Evolutionary conservation across 805 yeast genomes (phyloP).

Genomic region (Kodamaea laetipori): DNA sequence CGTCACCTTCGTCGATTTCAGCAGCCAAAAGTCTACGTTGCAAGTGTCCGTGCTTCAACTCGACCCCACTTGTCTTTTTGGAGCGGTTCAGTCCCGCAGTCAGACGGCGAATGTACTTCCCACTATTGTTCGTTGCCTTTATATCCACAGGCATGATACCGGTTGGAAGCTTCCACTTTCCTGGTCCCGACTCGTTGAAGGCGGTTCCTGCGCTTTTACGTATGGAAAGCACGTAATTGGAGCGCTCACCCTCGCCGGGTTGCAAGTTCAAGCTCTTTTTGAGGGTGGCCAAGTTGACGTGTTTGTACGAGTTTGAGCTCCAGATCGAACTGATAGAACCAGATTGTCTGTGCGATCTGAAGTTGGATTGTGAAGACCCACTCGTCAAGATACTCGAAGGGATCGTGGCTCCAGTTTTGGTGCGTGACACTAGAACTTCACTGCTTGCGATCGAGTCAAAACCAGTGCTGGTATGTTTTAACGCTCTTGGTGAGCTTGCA

Average conservation of each 20-base stretch:
- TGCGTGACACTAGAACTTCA: constrained; percentile 11
- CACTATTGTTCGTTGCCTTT: constrained; percentile 16
- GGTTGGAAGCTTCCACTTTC: constrained; percentile 53
- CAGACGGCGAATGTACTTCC: constrained; percentile 29
- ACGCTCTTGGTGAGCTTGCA: constrained; percentile 10
- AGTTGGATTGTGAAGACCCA: constrained; percentile 8
- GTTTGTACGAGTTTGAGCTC: constrained; percentile 34
- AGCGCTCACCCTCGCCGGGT: constrained; percentile 54
- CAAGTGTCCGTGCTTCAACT: constrained; percentile 62
- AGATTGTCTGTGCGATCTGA: constrained; percentile 24
- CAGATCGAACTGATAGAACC: constrained; percentile 39
- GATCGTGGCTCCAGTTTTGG: constrained; percentile 12
- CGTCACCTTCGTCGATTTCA: constrained; percentile 70
- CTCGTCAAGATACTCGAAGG: constrained; percentile 10
- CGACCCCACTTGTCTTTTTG: constrained; percentile 48
- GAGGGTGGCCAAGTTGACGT: constrained; percentile 40
- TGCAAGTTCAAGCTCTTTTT: constrained; percentile 37
- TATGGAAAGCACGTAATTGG: constrained; percentile 50
- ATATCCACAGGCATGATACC: constrained; percentile 52
- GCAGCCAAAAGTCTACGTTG: constrained; percentile 71
- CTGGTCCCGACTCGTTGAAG: constrained; percentile 48
- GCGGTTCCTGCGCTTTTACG: constrained; percentile 51
- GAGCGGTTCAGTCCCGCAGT: constrained; percentile 18
- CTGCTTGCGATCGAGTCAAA: constrained; percentile 11
- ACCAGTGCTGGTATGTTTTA: constrained; percentile 7